Conservation (phyloP, 75 land plant species). For the Chamaecyparis obtusa region DNA sequence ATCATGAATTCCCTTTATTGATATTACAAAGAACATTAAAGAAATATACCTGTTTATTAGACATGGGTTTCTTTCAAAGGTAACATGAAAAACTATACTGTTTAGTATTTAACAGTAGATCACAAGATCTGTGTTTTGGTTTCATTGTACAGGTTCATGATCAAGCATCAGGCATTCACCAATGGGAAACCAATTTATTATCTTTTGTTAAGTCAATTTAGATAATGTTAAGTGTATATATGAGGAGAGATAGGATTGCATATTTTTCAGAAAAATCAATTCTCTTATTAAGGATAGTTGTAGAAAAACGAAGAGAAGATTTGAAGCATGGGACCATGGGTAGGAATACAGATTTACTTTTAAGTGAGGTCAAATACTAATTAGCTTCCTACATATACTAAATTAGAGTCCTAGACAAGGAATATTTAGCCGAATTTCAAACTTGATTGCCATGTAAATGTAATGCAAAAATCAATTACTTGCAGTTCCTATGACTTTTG, state of each 20-base stretch:
- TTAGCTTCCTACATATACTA: neutral
- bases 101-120: neutral
- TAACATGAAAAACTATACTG: neutral
- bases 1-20: neutral
- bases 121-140: neutral
- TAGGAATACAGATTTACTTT: neutral
- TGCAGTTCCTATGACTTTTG: neutral
- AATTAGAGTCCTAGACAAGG: neutral
- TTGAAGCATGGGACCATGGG: neutral
- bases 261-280: neutral
- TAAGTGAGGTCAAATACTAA: neutral
- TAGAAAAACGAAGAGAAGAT: neutral
- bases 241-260: neutral
- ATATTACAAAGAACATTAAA: slow-evolving; percentile 2
- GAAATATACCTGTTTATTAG: neutral
- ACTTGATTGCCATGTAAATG: neutral
- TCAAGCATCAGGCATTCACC: neutral
- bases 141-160: neutral
- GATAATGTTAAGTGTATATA: neutral
- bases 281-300: neutral
- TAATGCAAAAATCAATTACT: neutral
- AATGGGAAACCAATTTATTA: neutral
- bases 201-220: neutral
- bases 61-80: neutral
- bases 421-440: neutral